Evolutionary conservation across 2,329 filamentous ascomycete genomes (phyloP).

Genomic region (Diaporthe citriasiana): DNA sequence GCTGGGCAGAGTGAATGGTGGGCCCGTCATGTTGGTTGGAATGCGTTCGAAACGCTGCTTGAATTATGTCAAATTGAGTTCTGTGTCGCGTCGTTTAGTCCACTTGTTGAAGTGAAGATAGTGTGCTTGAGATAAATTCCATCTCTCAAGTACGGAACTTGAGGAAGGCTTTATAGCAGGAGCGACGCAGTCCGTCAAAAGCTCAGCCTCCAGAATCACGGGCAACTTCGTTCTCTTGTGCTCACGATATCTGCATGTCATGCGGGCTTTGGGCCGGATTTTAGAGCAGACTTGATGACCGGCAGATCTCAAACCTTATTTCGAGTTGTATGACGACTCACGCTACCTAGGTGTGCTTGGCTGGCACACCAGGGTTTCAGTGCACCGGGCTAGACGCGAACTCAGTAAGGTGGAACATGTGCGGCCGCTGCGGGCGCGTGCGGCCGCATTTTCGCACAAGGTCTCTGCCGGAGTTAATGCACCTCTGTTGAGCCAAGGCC

Average conservation of each 20-base stretch:
- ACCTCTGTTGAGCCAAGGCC: neutral
- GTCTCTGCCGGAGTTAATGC: neutral
- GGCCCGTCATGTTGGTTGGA: slow-evolving; percentile 11
- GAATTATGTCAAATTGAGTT: neutral
- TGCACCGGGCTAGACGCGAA: neutral
- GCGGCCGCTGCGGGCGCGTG: neutral
- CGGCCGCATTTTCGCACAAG: neutral
- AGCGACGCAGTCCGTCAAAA: neutral
- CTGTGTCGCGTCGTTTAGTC: no score
- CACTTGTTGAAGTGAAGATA: neutral
- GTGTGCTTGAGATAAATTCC: neutral
- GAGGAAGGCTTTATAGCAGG: slow-evolving; percentile 1
- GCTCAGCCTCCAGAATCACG: neutral
- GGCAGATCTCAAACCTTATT: neutral
- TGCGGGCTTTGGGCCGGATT: slow-evolving; percentile 26
- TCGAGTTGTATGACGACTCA: neutral
- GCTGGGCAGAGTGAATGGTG: slow-evolving; percentile 30
- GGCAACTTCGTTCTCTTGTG: neutral
- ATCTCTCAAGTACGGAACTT: neutral
- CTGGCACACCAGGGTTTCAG: neutral
- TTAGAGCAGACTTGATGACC: neutral
- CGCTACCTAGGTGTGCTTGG: neutral
- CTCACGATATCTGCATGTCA: neutral
- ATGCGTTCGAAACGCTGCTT: neutral
- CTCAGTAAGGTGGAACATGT: neutral